Evolutionary conservation across 768 basidiomycete species (phyloP), one percentile per base, ranked within the genome.

Genomic region (Collybia mongolica): DNA sequence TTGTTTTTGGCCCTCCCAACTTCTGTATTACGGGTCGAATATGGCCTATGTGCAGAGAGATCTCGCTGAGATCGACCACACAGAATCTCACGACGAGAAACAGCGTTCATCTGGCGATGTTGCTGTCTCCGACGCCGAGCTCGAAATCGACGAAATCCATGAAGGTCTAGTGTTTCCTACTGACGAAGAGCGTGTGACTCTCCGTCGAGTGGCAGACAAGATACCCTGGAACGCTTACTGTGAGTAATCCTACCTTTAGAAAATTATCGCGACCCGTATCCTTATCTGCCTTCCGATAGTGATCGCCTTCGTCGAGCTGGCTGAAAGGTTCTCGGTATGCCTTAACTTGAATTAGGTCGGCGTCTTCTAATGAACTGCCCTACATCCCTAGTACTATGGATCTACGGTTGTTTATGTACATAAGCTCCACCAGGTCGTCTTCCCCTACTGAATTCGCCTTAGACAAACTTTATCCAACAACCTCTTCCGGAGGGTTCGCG

Each of bases 401-500:
- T 74, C 70, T 6, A 64, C 64, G 54, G 80, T 82, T 43, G 71
- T 82, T 62, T 76, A 80, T 60, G 80, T 77, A 52, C 50, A 69
- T 60, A 5, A 3, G 11, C 14, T 9, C 32, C 11, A 5, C 14
- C 11, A 3, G 3, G 11, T 32, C 32, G 14, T 32, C 32, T 2
- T 9, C 32, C 11, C 14, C 14, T 32, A 14, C 32, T 32, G 20
- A 23, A 2, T 35, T n/a, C 35, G 6, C 26, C 39, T 1, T 12
- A 86, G 83, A 81, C 82, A 29, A 90, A 90, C 65, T 90, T 82
- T 66, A 83, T 90, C 35, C 89, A 91, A 62, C 80, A 82, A 51
- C 77, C 77, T 0, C 79, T 90, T 6, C 89, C 89, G 2, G 51
- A 61, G 0, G 83, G 82, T 39, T 89, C 87, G 0, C 74, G 60